Base-by-base conservation (phyloP, 805 yeast species). In the Dipodascus geniculatus region DNA sequence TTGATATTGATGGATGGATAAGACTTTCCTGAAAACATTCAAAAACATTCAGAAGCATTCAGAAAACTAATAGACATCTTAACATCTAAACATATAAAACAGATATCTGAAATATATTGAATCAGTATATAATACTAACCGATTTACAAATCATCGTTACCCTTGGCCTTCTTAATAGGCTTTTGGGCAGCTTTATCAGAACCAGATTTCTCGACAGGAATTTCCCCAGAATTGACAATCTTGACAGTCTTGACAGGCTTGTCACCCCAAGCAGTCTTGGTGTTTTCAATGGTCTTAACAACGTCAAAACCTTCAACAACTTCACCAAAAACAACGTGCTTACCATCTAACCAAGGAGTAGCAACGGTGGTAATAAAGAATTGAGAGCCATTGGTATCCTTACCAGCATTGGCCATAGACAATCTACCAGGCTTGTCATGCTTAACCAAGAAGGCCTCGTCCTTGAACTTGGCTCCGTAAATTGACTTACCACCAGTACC, bases 251-350 rank as follows among this genome's bases (percentile, higher is more conserved):
- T 77, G 54, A 68, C 70, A 53, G 99, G 99, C 60, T 73, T 77
- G 70, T 88, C 93, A 59, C 85, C 81, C 61, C 76, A 71, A 56
- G 73, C 71, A 22, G 95, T 88, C 71, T 81, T 79, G 57, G 85
- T 81, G 50, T 69, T 68, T 71, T 89, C 96, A 65, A 93, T 81
- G 69, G 79, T 75, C 60, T 76, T 71, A 54, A 91, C 87, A 51
- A 88, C 79, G 59, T 91, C 96, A 74, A 81, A 76, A 50, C 98
- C 98, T 50, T 70, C 74, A 44, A 88, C 55, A 54, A 93, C 96
- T 72, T 88, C 87, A 60, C 99, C 99, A 65, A 93, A 93, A 47
- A 93, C 99, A 66, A 93, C 99, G 71, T 93, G 99, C 62, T 75
- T 81, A 59, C 95, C 93, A 66, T 93, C 88, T 66, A 93, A 80